phyloP scores from a whole-genome alignment of 208 protist genomes.

The Trypanosomatidae sp. region DNA sequence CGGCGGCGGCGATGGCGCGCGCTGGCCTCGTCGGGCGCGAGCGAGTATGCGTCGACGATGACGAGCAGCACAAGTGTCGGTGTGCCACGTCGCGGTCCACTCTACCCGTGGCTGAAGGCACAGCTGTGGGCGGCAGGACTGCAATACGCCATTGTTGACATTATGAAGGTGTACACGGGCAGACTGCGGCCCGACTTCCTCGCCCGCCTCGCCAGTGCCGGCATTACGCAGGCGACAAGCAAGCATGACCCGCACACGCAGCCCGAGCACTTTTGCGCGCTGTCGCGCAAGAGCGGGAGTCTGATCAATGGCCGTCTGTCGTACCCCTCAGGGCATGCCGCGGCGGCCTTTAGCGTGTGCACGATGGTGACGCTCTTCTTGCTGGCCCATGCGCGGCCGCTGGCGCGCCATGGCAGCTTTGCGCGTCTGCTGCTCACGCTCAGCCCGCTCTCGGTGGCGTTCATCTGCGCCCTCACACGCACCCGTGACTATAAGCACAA shows the following conservation, averaged over 20 bases:
- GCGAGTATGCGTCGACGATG: not conserved
- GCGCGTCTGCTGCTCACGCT: constrained; percentile 36
- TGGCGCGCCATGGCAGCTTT: constrained; percentile 50
- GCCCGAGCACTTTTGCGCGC: constrained; percentile 31
- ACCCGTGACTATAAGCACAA: constrained; percentile 82
- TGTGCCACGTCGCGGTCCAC: constrained; percentile 7
- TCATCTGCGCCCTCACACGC: constrained; percentile 61
- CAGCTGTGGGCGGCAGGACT: constrained; percentile 29
- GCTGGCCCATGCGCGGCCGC: constrained; percentile 45
- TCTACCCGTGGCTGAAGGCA: constrained; percentile 44
- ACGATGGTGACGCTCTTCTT: constrained; percentile 53
- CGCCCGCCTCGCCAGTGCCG: constrained; percentile 20
- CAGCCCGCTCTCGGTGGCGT: constrained; percentile 28
- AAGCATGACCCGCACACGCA: constrained; percentile 11
- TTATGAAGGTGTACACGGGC: constrained; percentile 75
- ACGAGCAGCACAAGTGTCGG: constrained; percentile 1
- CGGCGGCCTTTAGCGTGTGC: constrained; percentile 63
- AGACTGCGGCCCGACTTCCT: constrained; percentile 87
- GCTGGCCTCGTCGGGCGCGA: not conserved
- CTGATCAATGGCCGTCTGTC: constrained; percentile 72
- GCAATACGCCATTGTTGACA: constrained; percentile 16
- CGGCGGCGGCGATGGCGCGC: no score
- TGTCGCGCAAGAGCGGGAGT: constrained; percentile 14
- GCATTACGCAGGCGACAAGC: constrained; percentile 12
- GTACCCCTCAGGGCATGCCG: constrained; percentile 89